phyloP scores from a whole-genome alignment of 306 rosid species.

The Cucurbita moschata region DNA sequence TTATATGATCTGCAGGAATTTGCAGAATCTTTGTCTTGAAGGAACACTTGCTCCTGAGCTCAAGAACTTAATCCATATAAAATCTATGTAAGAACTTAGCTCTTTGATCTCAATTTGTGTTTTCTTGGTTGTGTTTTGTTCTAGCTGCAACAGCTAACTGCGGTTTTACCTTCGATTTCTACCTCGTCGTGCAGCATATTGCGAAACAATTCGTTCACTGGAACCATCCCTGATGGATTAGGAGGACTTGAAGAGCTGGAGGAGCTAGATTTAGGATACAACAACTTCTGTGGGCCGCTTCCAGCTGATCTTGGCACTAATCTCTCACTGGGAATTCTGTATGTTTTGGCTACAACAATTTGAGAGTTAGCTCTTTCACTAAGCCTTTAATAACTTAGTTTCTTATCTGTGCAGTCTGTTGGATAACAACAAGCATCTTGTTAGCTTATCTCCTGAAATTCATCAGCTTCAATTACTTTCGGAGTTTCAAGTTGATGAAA shows the following conservation, averaged over 20 bases:
- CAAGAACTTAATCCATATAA: slow-evolving; percentile 40
- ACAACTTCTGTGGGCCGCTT: slow-evolving; percentile 51
- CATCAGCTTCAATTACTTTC: slow-evolving; percentile 36
- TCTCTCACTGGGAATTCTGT: slow-evolving; percentile 56
- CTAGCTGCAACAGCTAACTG: neutral
- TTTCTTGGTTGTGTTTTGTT: neutral
- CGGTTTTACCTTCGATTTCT: slow-evolving; percentile 5
- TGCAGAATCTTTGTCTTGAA: slow-evolving; percentile 63
- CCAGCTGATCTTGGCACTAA: slow-evolving; percentile 58
- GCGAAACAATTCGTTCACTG: slow-evolving; percentile 69
- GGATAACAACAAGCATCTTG: slow-evolving; percentile 64
- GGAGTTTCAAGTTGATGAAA: slow-evolving; percentile 67
- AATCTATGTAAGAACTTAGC: slow-evolving; percentile 53
- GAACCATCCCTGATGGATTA: slow-evolving; percentile 53
- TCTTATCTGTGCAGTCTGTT: slow-evolving; percentile 44
- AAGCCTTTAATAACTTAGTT: neutral
- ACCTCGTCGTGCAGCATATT: slow-evolving; percentile 32
- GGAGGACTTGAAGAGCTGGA: slow-evolving; percentile 56
- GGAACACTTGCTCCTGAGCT: slow-evolving; percentile 68
- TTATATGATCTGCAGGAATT: slow-evolving; percentile 34
- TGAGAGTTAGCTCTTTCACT: slow-evolving; percentile 1
- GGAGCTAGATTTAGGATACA: slow-evolving; percentile 81
- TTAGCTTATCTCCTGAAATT: slow-evolving; percentile 50
- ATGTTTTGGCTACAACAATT: slow-evolving; percentile 25
- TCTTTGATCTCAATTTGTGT: neutral